Evolutionary conservation across 768 basidiomycete species (phyloP).

Genomic region (Ramaria sp.): DNA sequence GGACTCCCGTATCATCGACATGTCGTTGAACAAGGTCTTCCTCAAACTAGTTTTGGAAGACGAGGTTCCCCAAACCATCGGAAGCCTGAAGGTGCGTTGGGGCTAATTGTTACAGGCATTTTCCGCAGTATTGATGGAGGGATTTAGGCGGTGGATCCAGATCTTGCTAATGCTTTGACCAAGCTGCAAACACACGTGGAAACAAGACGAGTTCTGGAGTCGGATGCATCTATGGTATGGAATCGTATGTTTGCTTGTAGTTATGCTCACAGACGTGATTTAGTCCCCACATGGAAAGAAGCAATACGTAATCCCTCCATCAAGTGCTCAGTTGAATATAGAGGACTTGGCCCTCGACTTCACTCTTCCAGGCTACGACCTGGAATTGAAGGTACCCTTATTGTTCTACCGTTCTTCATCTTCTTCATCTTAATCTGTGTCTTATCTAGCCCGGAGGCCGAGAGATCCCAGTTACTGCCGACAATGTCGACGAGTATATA

Average conservation of each 20-base stretch:
- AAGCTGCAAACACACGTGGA: slow-evolving; percentile 50
- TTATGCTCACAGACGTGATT: slow-evolving; percentile 6
- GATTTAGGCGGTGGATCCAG: slow-evolving; percentile 66
- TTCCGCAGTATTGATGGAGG: neutral
- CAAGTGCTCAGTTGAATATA: slow-evolving; percentile 52
- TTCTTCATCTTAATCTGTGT: neutral
- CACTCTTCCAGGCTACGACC: slow-evolving; percentile 91
- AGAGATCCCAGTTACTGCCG: slow-evolving; percentile 69
- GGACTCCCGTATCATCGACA: slow-evolving; percentile 94
- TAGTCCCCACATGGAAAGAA: slow-evolving; percentile 15
- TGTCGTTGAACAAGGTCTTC: slow-evolving; percentile 93
- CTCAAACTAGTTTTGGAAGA: slow-evolving; percentile 83
- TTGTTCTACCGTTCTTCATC: slow-evolving; percentile 3
- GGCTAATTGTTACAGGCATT: neutral
- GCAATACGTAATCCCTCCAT: slow-evolving; percentile 20
- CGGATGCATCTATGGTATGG: slow-evolving; percentile 21
- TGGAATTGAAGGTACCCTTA: slow-evolving; percentile 71
- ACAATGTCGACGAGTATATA: slow-evolving; percentile 86
- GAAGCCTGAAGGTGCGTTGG: slow-evolving; percentile 61
- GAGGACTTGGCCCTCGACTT: slow-evolving; percentile 93
- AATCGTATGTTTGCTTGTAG: neutral
- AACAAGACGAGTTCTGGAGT: slow-evolving; percentile 36
- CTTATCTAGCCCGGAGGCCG: slow-evolving; percentile 58
- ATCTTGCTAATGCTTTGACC: slow-evolving; percentile 75
- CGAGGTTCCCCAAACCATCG: slow-evolving; percentile 70